Conservation (phyloP, 2,329 filamentous ascomycete genomes). For the Epicoccum sorghinum region DNA sequence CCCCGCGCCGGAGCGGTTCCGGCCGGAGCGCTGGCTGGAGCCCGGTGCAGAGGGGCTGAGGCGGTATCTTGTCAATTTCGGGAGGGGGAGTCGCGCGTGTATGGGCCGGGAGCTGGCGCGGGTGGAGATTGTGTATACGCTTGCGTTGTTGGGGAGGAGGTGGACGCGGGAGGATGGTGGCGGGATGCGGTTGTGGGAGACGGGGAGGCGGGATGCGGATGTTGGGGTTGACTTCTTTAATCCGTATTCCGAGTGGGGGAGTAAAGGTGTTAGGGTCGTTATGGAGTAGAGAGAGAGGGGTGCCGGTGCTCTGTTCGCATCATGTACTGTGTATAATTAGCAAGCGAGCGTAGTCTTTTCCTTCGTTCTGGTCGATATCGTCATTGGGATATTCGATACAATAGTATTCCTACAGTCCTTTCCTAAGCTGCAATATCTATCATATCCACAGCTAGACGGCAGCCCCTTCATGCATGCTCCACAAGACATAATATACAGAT, state of each 20-base stretch:
- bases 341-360: too few relatives aligned
- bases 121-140: conserved; percentile 27
- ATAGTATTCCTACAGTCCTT: too few relatives aligned
- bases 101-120: conserved; percentile 48
- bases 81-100: conserved; percentile 48
- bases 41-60: conserved; percentile 23
- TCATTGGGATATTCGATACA: too few relatives aligned
- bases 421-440: too few relatives aligned
- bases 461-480: too few relatives aligned
- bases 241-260: conserved; percentile 8
- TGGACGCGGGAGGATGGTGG: conserved; percentile 1
- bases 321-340: too few relatives aligned
- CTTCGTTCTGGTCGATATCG: too few relatives aligned
- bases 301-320: too few relatives aligned
- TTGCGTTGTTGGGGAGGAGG: conserved; percentile 18
- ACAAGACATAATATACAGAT: conserved; percentile 5
- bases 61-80: conserved; percentile 48
- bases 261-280: too few relatives aligned
- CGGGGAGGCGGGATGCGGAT: conserved; percentile 26
- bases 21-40: conserved; percentile 38
- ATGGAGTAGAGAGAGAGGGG: too few relatives aligned
- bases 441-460: too few relatives aligned
- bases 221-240: conserved; percentile 35
- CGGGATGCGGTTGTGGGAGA: conserved; percentile 30
- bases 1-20: conserved; percentile 25